Evolutionary conservation across 495 filamentous ascomycete genomes (phyloP).

Genomic region (Polyplosphaeria fusca): DNA sequence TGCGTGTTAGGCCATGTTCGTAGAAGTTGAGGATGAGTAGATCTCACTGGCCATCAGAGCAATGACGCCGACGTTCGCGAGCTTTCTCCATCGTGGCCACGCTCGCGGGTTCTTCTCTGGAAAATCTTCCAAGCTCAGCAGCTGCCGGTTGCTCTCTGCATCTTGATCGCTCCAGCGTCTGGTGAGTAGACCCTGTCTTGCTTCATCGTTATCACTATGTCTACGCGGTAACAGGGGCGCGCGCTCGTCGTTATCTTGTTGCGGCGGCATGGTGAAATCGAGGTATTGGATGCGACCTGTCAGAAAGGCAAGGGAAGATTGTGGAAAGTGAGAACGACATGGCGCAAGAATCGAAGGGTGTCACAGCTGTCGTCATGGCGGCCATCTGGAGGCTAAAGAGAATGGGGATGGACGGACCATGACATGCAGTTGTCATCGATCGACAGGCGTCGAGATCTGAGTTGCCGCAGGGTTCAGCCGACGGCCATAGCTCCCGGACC

Average conservation of each 20-base stretch:
- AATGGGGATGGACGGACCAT: background rate
- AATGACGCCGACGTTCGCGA: constrained; percentile 22
- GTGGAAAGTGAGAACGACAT: too few species aligned
- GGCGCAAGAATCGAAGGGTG: too few species aligned
- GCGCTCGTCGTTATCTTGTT: background rate
- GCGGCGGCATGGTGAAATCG: background rate
- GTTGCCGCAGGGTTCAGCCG: too few species aligned
- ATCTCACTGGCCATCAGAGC: constrained; percentile 20
- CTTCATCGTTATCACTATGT: too few species aligned
- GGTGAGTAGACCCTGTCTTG: too few species aligned
- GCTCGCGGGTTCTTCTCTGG: constrained; percentile 13
- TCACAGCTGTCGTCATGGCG: background rate
- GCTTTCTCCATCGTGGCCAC: constrained; percentile 17
- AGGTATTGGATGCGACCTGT: too few species aligned
- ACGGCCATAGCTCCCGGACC: too few species aligned
- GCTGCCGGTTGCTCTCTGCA: background rate
- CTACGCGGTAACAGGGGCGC: too few species aligned
- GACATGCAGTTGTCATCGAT: background rate
- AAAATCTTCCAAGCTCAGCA: constrained; percentile 3
- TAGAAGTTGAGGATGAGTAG: too few species aligned
- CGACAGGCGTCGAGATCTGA: background rate
- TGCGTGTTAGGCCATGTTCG: background rate
- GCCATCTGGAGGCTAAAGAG: background rate
- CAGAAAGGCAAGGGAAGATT: too few species aligned
- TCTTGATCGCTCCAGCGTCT: too few species aligned